Evolutionary conservation across 2,329 filamentous ascomycete species (phyloP), one percentile per base, ranked within the genome.

Genomic region (Trichocomaceae sp.): DNA sequence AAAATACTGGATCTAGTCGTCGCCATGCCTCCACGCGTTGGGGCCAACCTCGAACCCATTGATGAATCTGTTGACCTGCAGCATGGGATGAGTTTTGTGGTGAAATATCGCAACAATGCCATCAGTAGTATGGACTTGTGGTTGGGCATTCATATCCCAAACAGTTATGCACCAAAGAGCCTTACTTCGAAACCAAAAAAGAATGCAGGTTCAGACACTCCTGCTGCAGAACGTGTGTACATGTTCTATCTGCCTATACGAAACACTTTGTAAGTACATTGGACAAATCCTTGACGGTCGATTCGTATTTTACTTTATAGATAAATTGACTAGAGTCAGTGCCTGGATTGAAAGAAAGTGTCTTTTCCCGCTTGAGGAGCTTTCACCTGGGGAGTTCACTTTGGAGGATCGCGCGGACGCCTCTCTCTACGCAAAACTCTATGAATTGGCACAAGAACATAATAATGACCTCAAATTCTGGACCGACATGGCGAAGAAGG

Each of bases 201-300:
- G 17, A 46, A 41, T 12, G 29, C 52, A 4, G 23, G 39, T 5
- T 46, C 48, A 15, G 45, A 39, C 17, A 47, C 39, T 5, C 52
- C 52, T n/a, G 17, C 39, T 12, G 47, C 45, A 1, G 46, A 56
- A 1, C 46, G 49, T 7, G 39, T 23, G 5, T 46, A 59, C 39
- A 10, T 44, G 46, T 42, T 59, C 17, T 59, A 58, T 20, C 20
- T 59, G 5, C 58, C 58, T 0, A 50, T 55, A 13, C 29, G 52
- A 23, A 56, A 56, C 29, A 23, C 8, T 15, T 55, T 15, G 53
- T 55, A 41, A 55, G 53, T 35, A 9, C 29, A 33, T 33, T 33
- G 1, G 31, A 35, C 9, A 15, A 13, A 13, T 35, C 31, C 31
- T 15, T 15, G 31, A 35, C 29, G 10, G 10, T 9, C 12, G 29